These are phyloP conservation scores for Cercospora zeina DNA, from an alignment of 2,329 filamentous ascomycete species.

Conservation along the genomic window DNA sequence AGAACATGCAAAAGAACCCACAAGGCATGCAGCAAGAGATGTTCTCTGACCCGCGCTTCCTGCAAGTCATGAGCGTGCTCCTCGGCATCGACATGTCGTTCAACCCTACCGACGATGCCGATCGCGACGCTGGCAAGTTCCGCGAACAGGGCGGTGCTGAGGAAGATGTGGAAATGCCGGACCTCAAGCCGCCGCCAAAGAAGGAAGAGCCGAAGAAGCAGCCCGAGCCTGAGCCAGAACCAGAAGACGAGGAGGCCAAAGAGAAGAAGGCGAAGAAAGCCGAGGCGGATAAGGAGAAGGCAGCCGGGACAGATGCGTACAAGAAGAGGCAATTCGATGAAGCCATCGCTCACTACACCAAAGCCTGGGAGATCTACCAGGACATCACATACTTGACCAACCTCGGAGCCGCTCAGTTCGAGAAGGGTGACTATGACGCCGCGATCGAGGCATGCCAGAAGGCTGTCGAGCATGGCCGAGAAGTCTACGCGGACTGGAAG, in stretches of 20 bases:
- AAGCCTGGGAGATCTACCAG: conserved; percentile 92
- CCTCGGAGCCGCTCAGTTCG: conserved; percentile 87
- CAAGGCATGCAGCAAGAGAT: conserved; percentile 76
- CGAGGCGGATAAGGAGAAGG: conserved; percentile 92
- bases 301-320: conserved; percentile 88
- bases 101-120: conserved; percentile 52
- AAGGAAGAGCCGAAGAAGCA: conserved; percentile 56
- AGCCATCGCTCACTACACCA: conserved; percentile 89
- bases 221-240: conserved; percentile 64
- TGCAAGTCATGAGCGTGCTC: conserved; percentile 89
- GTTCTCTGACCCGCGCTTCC: conserved; percentile 77
- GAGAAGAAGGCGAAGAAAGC: conserved; percentile 89
- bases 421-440: conserved; percentile 91
- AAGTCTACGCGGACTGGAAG: conserved; percentile 95
- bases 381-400: conserved; percentile 99
- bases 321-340: conserved; percentile 98
- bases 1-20: conserved; percentile 78
- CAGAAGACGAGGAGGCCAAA: conserved; percentile 76
- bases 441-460: conserved; percentile 83
- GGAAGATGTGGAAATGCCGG: conserved; percentile 74
- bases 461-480: conserved; percentile 85
- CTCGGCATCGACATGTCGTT: conserved; percentile 92
- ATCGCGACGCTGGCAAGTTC: conserved; percentile 49
- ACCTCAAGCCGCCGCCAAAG: conserved; percentile 67
- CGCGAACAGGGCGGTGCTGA: conserved; percentile 67